Conservation (phyloP, 495 filamentous ascomycete genomes). For the Entonaema liquescens region DNA sequence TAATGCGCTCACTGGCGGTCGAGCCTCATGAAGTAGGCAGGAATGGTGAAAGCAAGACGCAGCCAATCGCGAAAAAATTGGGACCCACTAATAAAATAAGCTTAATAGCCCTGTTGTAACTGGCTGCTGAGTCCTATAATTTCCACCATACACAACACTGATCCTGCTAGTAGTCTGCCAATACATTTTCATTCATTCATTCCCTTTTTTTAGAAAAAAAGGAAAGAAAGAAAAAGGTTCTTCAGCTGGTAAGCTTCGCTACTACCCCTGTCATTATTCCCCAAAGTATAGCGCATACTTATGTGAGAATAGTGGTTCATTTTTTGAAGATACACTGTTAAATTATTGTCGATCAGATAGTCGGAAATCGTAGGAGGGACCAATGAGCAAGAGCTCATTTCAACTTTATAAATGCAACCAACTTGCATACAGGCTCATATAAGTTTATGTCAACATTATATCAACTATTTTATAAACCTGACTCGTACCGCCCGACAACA, state of each 20-base stretch:
- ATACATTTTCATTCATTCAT: no score
- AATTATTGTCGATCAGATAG: no score
- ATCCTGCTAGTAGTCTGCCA: no score
- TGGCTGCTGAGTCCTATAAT: constrained; percentile 3
- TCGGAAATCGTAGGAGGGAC: not conserved
- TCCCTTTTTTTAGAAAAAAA: no score
- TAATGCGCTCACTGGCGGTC: not conserved
- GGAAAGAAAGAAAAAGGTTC: no score
- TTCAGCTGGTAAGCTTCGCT: no score
- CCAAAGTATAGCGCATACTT: no score
- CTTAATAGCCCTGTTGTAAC: not conserved
- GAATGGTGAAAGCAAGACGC: not conserved
- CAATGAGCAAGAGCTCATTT: not conserved
- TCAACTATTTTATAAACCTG: no score
- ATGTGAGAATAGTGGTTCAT: no score
- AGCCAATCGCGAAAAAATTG: constrained; percentile 1
- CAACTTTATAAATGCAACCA: not conserved
- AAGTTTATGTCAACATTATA: no score
- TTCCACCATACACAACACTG: not conserved
- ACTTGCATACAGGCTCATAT: not conserved
- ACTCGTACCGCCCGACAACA: not conserved
- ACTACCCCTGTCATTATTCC: no score
- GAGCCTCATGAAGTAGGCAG: constrained; percentile 1
- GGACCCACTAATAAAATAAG: constrained; percentile 27
- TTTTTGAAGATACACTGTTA: no score